These are phyloP conservation scores for Tetracladium marchalianum DNA, from an alignment of 495 filamentous ascomycete genomes.

Conservation along the genomic window DNA sequence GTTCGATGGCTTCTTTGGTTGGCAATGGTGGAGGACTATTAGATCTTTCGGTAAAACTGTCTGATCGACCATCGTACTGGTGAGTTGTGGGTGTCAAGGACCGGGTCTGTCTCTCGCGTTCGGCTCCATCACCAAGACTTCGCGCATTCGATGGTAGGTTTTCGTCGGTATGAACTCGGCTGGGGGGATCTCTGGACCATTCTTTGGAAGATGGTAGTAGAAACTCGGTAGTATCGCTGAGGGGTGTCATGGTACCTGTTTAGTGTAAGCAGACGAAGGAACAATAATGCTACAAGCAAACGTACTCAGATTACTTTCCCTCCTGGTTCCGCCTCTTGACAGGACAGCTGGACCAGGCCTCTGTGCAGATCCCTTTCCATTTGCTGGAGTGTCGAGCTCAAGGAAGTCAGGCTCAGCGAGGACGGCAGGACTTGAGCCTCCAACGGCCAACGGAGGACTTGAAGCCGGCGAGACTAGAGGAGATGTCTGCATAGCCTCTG, in stretches of 20 bases:
- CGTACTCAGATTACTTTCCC: constrained; percentile 16
- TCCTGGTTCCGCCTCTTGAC: constrained; percentile 12
- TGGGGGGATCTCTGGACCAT: constrained; percentile 26
- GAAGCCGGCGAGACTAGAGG: constrained; percentile 79
- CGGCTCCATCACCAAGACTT: constrained; percentile 16
- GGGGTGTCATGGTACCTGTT: constrained; percentile 49
- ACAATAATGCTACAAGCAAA: background rate
- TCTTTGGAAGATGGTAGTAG: constrained; percentile 31
- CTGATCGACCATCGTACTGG: constrained; percentile 28
- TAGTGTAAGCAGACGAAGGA: constrained; percentile 1
- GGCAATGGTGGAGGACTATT: constrained; percentile 71
- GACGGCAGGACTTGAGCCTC: constrained; percentile 38
- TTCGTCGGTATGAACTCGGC: constrained; percentile 35
- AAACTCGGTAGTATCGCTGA: constrained; percentile 52
- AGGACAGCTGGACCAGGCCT: constrained; percentile 14
- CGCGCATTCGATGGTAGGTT: constrained; percentile 17
- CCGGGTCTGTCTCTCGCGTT: constrained; percentile 31
- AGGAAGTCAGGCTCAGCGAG: constrained; percentile 79
- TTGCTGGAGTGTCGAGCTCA: constrained; percentile 48
- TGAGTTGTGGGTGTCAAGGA: constrained; percentile 29
- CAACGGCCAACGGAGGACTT: constrained; percentile 60
- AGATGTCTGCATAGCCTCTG: constrained; percentile 84
- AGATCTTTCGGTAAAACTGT: constrained; percentile 40
- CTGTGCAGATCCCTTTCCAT: constrained; percentile 16
- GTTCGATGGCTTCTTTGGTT: constrained; percentile 63